phyloP scores from a whole-genome alignment of 495 filamentous ascomycete species.

The Lasiosphaeria miniovina region DNA sequence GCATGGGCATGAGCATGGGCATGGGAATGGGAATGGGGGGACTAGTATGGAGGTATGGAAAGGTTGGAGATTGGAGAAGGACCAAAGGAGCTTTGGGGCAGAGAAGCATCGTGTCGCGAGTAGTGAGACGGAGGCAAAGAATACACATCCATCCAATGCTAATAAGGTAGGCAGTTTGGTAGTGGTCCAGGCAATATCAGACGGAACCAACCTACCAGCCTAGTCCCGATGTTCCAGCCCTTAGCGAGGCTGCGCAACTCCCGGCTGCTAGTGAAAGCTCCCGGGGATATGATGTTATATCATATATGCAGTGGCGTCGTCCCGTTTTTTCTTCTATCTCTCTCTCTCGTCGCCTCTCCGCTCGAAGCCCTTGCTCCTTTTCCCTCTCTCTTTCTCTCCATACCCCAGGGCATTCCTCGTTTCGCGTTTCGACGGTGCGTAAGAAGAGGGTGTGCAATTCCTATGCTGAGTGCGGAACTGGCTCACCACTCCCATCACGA shows the following conservation, averaged over 20 bases:
- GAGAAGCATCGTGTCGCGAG: neutral
- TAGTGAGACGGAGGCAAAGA: slow-evolving; percentile 20
- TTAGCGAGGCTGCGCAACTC: slow-evolving; percentile 25
- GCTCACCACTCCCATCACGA: slow-evolving; percentile 8
- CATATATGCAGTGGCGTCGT: slow-evolving; percentile 8
- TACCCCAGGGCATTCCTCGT: too few species aligned
- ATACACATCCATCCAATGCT: too few species aligned
- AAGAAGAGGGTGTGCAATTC: slow-evolving; percentile 11
- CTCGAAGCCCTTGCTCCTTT: too few species aligned
- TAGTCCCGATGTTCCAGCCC: slow-evolving; percentile 11
- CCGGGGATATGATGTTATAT: slow-evolving; percentile 14
- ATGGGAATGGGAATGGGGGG: too few species aligned
- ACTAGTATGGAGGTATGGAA: neutral
- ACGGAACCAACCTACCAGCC: slow-evolving; percentile 15
- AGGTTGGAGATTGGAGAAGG: slow-evolving; percentile 10
- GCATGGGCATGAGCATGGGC: too few species aligned
- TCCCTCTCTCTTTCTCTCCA: too few species aligned
- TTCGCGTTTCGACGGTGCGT: neutral
- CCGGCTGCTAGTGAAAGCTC: slow-evolving; percentile 12
- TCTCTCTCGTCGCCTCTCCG: neutral
- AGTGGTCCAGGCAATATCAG: slow-evolving; percentile 18
- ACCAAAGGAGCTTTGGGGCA: neutral
- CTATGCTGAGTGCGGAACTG: slow-evolving; percentile 4
- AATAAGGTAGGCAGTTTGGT: too few species aligned
- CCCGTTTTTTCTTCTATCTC: slow-evolving; percentile 1